Evolutionary conservation across 805 yeast genomes (phyloP), one percentile per base, ranked within the genome.

Genomic region (Saturnispora galanensis): DNA sequence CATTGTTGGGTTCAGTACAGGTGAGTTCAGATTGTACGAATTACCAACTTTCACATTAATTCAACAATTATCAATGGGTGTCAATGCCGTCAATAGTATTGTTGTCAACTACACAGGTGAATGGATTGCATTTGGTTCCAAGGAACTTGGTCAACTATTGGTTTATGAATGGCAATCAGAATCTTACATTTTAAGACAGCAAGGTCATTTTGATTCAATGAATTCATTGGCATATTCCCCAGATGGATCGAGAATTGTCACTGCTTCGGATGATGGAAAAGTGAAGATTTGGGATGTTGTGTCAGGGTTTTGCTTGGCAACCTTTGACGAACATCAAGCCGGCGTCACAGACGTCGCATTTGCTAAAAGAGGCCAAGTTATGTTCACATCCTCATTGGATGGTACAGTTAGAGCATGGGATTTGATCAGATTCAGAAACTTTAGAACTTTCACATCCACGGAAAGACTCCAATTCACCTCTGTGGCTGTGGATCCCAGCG

Each of bases 141-240:
- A 87, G 31, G 81, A 79, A 57, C 63, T 85, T 28, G 98, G 98
- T n/a, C 98, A 93, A 65, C 67, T 93, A 47, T 66, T 93, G 46
- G 98, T 93, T 0, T 93, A 95, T 70, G 98, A 93, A 70, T 93
- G 98, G 98, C 96, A 93, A 66, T 84, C 95, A 4, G 98, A 93
- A 62, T 85, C 96, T 0, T 93, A 90, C 59, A 83, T 93, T 39
- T 69, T 93, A 52, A 89, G 90, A 59, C 98, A 93, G 60, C 98
- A 93, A 64, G 97, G 97, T 18, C 98, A 93, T 64, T 90, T 85
- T 58, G 98, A 93, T 62, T 71, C 96, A 0, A 76, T 88, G 62
- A 90, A 87, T 57, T 72, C 87, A 12, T 59, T 93, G 38, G 77
- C 83, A 31, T 93, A 93, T 56, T 86, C 97, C 0, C 96, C 97